phyloP scores from a whole-genome alignment of 352 stramenopile species.

The Blastocystis sp. region DNA sequence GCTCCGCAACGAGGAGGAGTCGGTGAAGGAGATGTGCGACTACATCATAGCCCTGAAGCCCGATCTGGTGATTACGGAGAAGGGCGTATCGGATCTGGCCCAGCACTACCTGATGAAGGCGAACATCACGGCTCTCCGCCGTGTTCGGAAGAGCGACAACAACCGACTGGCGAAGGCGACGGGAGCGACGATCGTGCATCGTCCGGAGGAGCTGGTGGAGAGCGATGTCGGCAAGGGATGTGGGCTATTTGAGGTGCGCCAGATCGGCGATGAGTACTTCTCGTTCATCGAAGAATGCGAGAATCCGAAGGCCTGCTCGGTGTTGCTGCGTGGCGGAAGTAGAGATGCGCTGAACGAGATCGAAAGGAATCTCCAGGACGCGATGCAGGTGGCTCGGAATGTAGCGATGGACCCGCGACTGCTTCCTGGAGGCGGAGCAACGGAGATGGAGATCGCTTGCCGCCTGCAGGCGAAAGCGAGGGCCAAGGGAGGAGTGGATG shows the following conservation, averaged over 20 bases:
- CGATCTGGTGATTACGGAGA: slow-evolving; percentile 99
- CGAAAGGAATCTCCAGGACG: slow-evolving; percentile 96
- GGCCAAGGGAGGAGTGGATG: slow-evolving; percentile 87
- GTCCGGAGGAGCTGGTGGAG: slow-evolving; percentile 96
- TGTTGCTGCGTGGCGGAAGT: slow-evolving; percentile 91
- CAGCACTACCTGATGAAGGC: slow-evolving; percentile 99
- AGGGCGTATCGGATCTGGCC: slow-evolving; percentile 95
- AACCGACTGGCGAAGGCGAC: slow-evolving; percentile 92
- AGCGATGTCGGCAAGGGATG: slow-evolving; percentile 94
- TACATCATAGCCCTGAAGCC: slow-evolving; percentile 92
- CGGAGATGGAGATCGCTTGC: slow-evolving; percentile 95
- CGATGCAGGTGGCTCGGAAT: slow-evolving; percentile 98
- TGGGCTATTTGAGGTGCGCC: slow-evolving; percentile 93
- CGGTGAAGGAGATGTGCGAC: slow-evolving; percentile 97
- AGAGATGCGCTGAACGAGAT: slow-evolving; percentile 99
- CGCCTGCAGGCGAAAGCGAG: slow-evolving; percentile 76
- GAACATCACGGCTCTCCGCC: slow-evolving; percentile 94
- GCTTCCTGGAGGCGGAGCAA: slow-evolving; percentile 87
- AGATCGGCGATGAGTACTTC: slow-evolving; percentile 93
- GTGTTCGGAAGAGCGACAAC: slow-evolving; percentile 98
- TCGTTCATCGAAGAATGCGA: slow-evolving; percentile 97
- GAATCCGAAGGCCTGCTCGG: slow-evolving; percentile 93
- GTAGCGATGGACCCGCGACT: slow-evolving; percentile 95
- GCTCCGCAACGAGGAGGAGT: slow-evolving; percentile 96
- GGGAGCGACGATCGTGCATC: slow-evolving; percentile 92